phyloP scores from a whole-genome alignment of 2,329 filamentous ascomycete genomes.

The Pezicula radicicola region DNA sequence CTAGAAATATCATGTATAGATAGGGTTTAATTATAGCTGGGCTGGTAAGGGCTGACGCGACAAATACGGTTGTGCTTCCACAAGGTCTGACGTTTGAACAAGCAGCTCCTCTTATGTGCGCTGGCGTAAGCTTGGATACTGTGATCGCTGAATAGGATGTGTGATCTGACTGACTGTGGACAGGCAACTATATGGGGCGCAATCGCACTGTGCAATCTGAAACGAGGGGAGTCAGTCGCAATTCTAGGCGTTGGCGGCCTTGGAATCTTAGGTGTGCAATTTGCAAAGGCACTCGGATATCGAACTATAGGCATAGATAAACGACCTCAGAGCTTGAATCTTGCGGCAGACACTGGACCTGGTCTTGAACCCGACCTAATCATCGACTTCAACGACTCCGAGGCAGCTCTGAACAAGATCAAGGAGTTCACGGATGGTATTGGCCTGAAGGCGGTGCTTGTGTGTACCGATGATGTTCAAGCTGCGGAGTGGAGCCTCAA shows the following conservation, averaged over 20 bases:
- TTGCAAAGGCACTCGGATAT: constrained; percentile 59
- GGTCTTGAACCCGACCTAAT: not conserved
- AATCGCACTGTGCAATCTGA: not conserved
- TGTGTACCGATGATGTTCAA: not conserved
- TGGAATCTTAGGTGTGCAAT: constrained; percentile 69
- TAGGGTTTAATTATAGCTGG: too few relatives aligned
- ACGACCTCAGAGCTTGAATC: not conserved
- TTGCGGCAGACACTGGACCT: not conserved
- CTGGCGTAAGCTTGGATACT: not conserved
- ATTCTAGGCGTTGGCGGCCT: constrained; percentile 69
- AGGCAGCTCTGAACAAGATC: not conserved
- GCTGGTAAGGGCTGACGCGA: not conserved
- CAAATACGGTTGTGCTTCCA: not conserved
- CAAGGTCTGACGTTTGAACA: constrained; percentile 1
- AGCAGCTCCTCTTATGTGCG: constrained; percentile 4
- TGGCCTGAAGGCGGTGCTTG: not conserved
- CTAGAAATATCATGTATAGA: too few relatives aligned
- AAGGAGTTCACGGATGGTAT: not conserved
- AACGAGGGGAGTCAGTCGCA: constrained; percentile 42
- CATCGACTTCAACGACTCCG: not conserved
- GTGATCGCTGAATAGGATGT: too few relatives aligned
- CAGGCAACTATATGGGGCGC: not conserved
- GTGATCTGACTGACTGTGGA: too few relatives aligned
- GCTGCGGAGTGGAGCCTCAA: not conserved
- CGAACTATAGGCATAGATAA: not conserved